These are phyloP conservation scores for Cairneyella variabilis DNA, from an alignment of 495 filamentous ascomycete genomes.

Conservation along the genomic window DNA sequence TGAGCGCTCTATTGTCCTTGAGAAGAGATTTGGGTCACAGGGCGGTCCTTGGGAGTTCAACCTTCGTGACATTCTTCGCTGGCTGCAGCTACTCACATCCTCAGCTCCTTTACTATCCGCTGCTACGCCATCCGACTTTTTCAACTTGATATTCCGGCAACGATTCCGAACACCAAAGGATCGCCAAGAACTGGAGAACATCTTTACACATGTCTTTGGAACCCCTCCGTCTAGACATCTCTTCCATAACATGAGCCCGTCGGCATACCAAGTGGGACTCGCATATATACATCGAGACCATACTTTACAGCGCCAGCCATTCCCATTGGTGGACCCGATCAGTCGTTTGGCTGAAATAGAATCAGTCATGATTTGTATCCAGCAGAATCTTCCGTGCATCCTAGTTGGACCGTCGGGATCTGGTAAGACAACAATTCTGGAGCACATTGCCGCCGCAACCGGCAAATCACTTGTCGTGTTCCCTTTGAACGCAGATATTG, in stretches of 20 bases:
- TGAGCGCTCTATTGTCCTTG: slow-evolving; percentile 62
- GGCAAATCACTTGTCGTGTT: slow-evolving; percentile 74
- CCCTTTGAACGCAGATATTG: slow-evolving; percentile 85
- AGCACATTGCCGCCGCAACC: slow-evolving; percentile 70
- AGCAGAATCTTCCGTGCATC: slow-evolving; percentile 84
- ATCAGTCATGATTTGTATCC: slow-evolving; percentile 80
- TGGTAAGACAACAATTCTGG: slow-evolving; percentile 78
- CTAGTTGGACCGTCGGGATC: slow-evolving; percentile 80
- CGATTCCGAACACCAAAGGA: slow-evolving; percentile 76
- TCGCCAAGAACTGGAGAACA: slow-evolving; percentile 51
- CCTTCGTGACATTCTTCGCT: slow-evolving; percentile 84
- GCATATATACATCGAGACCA: slow-evolving; percentile 61
- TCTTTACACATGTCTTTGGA: slow-evolving; percentile 58
- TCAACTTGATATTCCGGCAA: slow-evolving; percentile 81
- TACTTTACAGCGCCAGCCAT: slow-evolving; percentile 48
- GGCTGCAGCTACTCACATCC: slow-evolving; percentile 70
- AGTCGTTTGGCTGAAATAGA: slow-evolving; percentile 67
- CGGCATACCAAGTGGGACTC: slow-evolving; percentile 74
- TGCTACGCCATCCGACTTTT: slow-evolving; percentile 60
- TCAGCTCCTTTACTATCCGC: slow-evolving; percentile 49
- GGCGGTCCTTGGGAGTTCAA: slow-evolving; percentile 98
- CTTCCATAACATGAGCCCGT: slow-evolving; percentile 62
- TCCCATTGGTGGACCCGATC: slow-evolving; percentile 52
- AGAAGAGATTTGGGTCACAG: slow-evolving; percentile 64
- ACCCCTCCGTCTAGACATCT: slow-evolving; percentile 31